Evolutionary conservation across 176 grass and related monocot genomes (phyloP).

Genomic region (Carex pumila): DNA sequence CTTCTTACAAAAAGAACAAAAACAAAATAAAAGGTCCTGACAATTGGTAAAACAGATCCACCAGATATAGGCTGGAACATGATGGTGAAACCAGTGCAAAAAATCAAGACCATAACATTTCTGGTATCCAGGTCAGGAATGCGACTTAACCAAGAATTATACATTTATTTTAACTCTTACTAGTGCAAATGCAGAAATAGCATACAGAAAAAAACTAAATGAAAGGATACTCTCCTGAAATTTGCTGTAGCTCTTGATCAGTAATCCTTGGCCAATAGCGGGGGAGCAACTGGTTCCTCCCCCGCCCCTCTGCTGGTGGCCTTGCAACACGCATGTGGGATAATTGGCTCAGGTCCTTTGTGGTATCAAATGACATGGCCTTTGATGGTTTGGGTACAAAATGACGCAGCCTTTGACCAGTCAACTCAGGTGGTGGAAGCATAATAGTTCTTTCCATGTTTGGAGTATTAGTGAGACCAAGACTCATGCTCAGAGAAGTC

Average conservation of each 20-base stretch:
- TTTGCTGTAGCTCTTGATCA: slow-evolving; percentile 98
- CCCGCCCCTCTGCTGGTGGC: slow-evolving; percentile 84
- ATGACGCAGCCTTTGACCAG: slow-evolving; percentile 57
- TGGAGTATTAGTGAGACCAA: slow-evolving; percentile 55
- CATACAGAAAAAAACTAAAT: not conserved
- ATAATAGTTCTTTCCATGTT: slow-evolving; percentile 47
- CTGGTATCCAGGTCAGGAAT: not conserved
- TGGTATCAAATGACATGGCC: slow-evolving; percentile 46
- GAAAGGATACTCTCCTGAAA: slow-evolving; percentile 99
- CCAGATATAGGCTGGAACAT: not conserved
- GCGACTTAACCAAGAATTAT: not conserved
- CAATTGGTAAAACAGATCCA: not conserved
- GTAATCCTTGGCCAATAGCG: slow-evolving; percentile 99
- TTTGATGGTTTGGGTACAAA: slow-evolving; percentile 62
- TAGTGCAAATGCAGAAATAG: not conserved
- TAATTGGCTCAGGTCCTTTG: slow-evolving; percentile 41
- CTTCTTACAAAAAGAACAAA: not conserved
- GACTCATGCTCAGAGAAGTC: slow-evolving; percentile 68
- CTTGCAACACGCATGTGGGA: slow-evolving; percentile 91
- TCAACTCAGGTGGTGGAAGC: slow-evolving; percentile 43
- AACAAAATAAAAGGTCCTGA: not conserved
- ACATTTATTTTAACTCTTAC: not conserved
- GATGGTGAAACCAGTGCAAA: not conserved
- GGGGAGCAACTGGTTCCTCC: slow-evolving; percentile 90
- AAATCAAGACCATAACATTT: not conserved